Evolutionary conservation across 306 rosid species (phyloP).

Genomic region (Medicago lupulina): DNA sequence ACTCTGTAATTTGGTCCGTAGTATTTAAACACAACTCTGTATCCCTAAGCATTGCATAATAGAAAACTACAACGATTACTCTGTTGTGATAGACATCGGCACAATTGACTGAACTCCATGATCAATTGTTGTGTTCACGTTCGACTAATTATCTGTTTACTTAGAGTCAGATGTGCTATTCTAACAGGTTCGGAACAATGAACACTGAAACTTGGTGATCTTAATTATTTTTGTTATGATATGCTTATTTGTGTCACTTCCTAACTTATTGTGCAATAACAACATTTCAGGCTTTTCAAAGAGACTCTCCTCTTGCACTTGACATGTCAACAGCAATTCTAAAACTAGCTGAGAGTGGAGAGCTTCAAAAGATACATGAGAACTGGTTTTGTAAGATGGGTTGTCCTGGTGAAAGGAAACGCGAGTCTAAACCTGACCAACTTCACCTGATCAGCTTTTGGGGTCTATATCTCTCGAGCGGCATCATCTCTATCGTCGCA

Average conservation of each 20-base stretch:
- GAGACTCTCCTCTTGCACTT: conserved; percentile 84
- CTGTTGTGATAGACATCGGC: not conserved
- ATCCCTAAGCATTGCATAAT: too few relatives aligned
- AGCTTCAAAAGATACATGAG: conserved; percentile 71
- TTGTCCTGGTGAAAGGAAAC: conserved; percentile 67
- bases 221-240: not conserved
- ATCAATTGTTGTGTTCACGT: not conserved
- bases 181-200: not conserved
- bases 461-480: conserved; percentile 83
- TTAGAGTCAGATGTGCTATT: not conserved
- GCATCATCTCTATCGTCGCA: conserved; percentile 50
- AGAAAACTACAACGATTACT: too few relatives aligned
- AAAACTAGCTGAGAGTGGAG: conserved; percentile 80
- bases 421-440: conserved; percentile 57
- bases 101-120: not conserved
- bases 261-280: conserved; percentile 40
- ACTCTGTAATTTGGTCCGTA: too few relatives aligned
- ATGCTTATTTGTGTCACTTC: not conserved
- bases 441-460: conserved; percentile 83
- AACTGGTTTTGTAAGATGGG: conserved; percentile 86
- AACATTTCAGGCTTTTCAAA: conserved; percentile 73
- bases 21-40: too few relatives aligned
- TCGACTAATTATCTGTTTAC: not conserved
- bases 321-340: conserved; percentile 93
- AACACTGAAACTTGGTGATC: not conserved